Conservation (phyloP, 192 early-diverging fungal species). For the Linnemannia elongata region DNA sequence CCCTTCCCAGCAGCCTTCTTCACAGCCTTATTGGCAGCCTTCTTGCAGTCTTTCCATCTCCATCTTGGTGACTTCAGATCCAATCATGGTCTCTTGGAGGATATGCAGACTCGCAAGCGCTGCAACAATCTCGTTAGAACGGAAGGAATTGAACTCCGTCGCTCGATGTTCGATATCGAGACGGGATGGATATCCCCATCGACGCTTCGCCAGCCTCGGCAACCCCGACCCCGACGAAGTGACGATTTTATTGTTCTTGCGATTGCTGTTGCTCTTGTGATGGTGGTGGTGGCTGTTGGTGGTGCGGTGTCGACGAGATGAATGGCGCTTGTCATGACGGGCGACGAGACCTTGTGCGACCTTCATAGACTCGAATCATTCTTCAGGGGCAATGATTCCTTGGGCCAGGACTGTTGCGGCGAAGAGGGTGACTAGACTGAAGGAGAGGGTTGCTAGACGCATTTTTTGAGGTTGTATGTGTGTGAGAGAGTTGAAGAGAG, state of each 20-base stretch:
- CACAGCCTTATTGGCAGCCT: background rate
- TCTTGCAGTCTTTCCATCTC: too few species aligned
- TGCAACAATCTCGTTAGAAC: background rate
- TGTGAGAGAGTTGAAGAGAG: background rate
- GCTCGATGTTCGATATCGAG: conserved; percentile 20
- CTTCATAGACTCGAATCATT: conserved; percentile 44
- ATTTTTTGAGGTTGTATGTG: background rate
- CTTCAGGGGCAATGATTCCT: conserved; percentile 37
- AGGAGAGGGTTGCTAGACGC: conserved; percentile 9
- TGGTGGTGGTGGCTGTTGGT: conserved; percentile 7
- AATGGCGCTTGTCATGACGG: background rate
- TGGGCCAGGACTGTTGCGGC: conserved; percentile 13
- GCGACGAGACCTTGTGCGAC: conserved; percentile 21
- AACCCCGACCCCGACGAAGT: background rate
- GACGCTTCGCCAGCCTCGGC: background rate
- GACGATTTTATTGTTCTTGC: background rate
- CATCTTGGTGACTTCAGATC: too few species aligned
- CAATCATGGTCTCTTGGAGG: background rate
- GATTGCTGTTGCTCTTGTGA: background rate
- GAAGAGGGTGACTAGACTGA: conserved; percentile 13
- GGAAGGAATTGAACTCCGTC: conserved; percentile 15
- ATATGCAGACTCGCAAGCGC: background rate
- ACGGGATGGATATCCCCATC: background rate
- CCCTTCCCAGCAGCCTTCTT: too few species aligned
- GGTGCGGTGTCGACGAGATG: background rate